Conservation (phyloP, 768 basidiomycete species). For the Neoboletus brunneissimus region DNA sequence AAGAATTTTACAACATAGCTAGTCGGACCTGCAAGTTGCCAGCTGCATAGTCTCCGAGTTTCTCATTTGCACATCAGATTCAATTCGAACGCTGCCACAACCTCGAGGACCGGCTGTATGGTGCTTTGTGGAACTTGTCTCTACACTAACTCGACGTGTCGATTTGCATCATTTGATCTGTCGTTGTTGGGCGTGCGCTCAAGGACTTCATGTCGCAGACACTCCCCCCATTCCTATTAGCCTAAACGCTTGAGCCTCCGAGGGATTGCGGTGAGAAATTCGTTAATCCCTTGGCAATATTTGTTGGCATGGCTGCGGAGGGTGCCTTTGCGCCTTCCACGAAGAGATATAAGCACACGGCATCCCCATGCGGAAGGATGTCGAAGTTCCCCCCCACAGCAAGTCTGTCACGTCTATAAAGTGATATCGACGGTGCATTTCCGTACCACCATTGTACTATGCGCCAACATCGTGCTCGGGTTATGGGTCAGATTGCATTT, state of each 20-base stretch:
- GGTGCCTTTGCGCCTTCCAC: background rate
- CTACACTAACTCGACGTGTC: background rate
- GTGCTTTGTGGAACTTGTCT: background rate
- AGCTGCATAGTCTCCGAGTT: background rate
- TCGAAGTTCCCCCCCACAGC: background rate
- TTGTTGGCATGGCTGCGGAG: background rate
- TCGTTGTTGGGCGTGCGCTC: background rate
- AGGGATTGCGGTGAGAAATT: background rate
- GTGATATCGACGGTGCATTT: background rate
- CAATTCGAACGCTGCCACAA: background rate
- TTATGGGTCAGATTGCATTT: background rate
- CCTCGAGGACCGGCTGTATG: background rate
- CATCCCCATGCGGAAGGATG: background rate
- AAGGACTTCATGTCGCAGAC: background rate
- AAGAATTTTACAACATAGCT: background rate
- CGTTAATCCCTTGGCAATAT: background rate
- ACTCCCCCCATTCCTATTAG: background rate
- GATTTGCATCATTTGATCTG: background rate
- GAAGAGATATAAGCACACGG: background rate
- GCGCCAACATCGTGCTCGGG: background rate
- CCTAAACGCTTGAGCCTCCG: background rate
- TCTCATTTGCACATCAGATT: background rate
- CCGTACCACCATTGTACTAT: background rate
- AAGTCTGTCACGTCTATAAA: background rate
- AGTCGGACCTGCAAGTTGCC: slow-evolving; percentile 6